Evolutionary conservation across 225 moss, liverwort and hornwort genomes (phyloP).

Genomic region (Asterella californica): DNA sequence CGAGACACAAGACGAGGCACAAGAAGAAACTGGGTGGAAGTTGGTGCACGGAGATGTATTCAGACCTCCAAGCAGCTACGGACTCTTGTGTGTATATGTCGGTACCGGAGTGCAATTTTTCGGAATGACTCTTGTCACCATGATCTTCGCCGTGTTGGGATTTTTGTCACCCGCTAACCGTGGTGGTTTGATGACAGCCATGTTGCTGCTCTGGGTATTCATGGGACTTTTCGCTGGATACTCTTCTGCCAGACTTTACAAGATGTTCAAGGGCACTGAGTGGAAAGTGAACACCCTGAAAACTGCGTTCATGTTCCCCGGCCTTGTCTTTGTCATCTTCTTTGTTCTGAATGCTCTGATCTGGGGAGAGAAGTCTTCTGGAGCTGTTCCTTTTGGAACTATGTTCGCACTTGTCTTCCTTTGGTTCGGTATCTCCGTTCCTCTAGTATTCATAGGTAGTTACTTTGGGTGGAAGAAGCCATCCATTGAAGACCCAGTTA

Average conservation of each 20-base stretch:
- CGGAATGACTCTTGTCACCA: slow-evolving; percentile 86
- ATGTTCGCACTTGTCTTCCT: slow-evolving; percentile 90
- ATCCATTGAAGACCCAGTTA: slow-evolving; percentile 69
- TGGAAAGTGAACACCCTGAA: slow-evolving; percentile 91
- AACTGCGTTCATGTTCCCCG: slow-evolving; percentile 87
- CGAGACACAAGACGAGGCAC: slow-evolving; percentile 87
- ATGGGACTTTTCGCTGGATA: slow-evolving; percentile 96
- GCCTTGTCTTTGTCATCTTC: slow-evolving; percentile 71
- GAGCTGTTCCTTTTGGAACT: slow-evolving; percentile 90
- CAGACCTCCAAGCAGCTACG: slow-evolving; percentile 65
- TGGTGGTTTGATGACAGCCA: slow-evolving; percentile 92
- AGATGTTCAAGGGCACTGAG: slow-evolving; percentile 88
- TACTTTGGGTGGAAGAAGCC: slow-evolving; percentile 86
- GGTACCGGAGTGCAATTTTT: slow-evolving; percentile 89
- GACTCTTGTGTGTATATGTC: slow-evolving; percentile 76
- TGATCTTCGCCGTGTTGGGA: slow-evolving; percentile 81
- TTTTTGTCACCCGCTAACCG: slow-evolving; percentile 89
- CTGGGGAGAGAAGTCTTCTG: slow-evolving; percentile 96
- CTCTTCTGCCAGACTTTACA: slow-evolving; percentile 84
- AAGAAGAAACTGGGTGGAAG: slow-evolving; percentile 97
- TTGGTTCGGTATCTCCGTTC: slow-evolving; percentile 89
- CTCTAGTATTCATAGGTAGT: slow-evolving; percentile 72
- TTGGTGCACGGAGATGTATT: slow-evolving; percentile 88
- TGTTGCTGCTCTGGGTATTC: slow-evolving; percentile 95
- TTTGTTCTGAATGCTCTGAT: slow-evolving; percentile 82